These are phyloP conservation scores for Boletus rubescentipes DNA, from an alignment of 768 basidiomycete genomes.

Conservation along the genomic window DNA sequence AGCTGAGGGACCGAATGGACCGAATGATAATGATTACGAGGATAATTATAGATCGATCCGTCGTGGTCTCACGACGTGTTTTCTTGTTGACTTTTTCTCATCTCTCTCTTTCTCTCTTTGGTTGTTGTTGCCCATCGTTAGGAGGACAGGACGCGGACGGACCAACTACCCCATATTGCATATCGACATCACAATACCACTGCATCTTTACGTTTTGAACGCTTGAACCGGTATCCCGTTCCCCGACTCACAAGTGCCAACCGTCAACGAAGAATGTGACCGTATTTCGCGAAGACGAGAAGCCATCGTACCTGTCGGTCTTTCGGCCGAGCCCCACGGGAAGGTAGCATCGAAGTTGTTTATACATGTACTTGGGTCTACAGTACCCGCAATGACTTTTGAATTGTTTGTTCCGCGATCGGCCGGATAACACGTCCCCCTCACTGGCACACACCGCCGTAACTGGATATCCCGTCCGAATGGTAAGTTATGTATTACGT, in stretches of 20 bases:
- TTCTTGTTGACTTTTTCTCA: neutral
- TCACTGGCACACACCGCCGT: too few relatives aligned
- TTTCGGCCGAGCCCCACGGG: conserved; percentile 1
- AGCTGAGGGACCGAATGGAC: neutral
- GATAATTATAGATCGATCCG: too few relatives aligned
- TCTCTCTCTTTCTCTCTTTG: neutral
- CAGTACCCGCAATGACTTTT: too few relatives aligned
- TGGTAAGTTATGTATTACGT: too few relatives aligned
- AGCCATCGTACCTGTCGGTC: too few relatives aligned
- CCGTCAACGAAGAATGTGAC: too few relatives aligned
- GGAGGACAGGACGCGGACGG: too few relatives aligned
- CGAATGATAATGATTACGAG: too few relatives aligned
- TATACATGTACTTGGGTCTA: too few relatives aligned
- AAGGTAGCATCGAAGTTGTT: neutral
- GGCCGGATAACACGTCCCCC: neutral
- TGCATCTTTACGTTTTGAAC: neutral
- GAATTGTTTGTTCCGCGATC: neutral
- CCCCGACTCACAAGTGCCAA: too few relatives aligned
- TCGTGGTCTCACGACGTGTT: neutral
- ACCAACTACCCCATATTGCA: neutral
- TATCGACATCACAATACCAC: neutral
- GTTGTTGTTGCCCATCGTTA: neutral
- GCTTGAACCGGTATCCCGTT: too few relatives aligned
- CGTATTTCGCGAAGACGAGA: neutral
- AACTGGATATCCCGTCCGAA: too few relatives aligned